Evolutionary conservation across 148 eudicot species (phyloP).

Genomic region (Agrostemma githago): DNA sequence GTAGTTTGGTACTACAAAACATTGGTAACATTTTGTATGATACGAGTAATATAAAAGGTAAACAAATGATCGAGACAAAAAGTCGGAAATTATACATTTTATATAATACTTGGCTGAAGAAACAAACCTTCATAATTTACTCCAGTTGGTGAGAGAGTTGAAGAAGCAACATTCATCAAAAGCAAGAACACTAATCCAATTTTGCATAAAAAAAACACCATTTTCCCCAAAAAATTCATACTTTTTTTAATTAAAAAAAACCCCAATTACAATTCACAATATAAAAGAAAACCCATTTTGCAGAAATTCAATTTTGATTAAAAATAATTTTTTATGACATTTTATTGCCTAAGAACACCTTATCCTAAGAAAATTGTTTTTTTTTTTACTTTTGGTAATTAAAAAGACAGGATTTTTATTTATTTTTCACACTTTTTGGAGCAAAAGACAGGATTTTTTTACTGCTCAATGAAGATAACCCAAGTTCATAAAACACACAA

Average conservation of each 20-base stretch:
- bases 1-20: constrained; percentile 8
- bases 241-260: background rate
- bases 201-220: constrained; percentile 25
- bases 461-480: constrained; percentile 16
- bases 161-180: constrained; percentile 43
- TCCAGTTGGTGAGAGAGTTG: constrained; percentile 89
- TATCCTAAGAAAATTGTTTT: constrained; percentile 16
- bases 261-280: constrained; percentile 13
- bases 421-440: background rate
- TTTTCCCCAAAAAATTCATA: constrained; percentile 31
- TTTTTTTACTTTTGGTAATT: background rate
- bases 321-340: background rate
- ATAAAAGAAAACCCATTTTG: background rate
- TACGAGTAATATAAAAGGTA: too few relatives aligned
- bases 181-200: constrained; percentile 46
- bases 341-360: constrained; percentile 7
- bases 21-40: background rate
- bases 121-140: constrained; percentile 86
- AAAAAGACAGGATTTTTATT: background rate
- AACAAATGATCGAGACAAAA: too few relatives aligned
- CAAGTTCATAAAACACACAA: constrained; percentile 19
- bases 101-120: too few relatives aligned
- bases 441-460: constrained; percentile 18
- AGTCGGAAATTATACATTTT: background rate
- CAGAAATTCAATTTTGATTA: constrained; percentile 11